Evolutionary conservation across 176 grass and related monocot genomes (phyloP).

Genomic region (Triticum timopheevii): DNA sequence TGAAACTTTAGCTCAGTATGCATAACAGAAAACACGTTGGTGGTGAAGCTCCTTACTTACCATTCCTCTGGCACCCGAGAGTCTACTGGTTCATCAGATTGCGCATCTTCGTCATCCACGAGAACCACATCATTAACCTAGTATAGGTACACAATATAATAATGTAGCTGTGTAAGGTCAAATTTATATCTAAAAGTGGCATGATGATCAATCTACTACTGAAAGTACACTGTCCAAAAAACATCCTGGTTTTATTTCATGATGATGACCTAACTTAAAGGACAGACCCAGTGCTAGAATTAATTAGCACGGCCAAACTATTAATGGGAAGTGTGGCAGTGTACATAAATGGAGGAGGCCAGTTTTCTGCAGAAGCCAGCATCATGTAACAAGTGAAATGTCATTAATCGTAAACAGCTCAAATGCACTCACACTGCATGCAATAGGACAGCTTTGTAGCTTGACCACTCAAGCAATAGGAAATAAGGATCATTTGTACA

Average conservation of each 20-base stretch:
- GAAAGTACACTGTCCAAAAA: not conserved
- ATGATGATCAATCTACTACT: conserved; percentile 18
- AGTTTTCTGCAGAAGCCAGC: not conserved
- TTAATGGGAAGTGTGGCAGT: not conserved
- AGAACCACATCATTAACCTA: conserved; percentile 63
- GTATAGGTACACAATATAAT: not conserved
- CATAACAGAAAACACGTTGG: conserved; percentile 17
- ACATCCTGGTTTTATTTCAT: not conserved
- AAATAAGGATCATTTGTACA: not conserved
- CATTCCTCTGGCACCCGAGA: conserved; percentile 17
- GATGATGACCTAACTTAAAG: conserved; percentile 1
- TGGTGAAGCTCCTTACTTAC: conserved; percentile 28
- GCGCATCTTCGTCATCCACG: conserved; percentile 70
- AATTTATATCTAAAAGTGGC: conserved; percentile 29
- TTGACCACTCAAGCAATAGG: not conserved
- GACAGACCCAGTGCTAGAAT: not conserved
- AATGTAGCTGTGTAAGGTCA: conserved; percentile 5
- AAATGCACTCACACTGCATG: too few species aligned
- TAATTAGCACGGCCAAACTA: not conserved
- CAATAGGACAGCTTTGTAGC: too few species aligned
- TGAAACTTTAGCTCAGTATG: not conserved
- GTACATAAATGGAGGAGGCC: not conserved
- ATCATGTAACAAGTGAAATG: not conserved
- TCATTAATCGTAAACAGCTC: too few species aligned
- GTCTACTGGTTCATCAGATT: conserved; percentile 34